These are phyloP conservation scores for Colletotrichum australisinense DNA, from an alignment of 2,329 filamentous ascomycete genomes.

Conservation along the genomic window DNA sequence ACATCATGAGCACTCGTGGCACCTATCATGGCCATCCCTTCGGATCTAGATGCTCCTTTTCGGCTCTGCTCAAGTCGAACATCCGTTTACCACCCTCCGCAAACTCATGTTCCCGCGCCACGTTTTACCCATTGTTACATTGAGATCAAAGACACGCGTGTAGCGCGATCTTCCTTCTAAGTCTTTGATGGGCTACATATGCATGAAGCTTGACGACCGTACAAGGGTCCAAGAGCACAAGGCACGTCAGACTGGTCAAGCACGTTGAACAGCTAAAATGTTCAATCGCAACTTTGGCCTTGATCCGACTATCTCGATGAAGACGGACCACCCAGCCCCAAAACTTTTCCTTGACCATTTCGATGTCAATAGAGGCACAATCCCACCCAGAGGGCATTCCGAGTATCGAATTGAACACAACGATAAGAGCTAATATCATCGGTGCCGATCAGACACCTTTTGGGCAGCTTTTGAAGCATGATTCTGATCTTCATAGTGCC, in stretches of 20 bases:
- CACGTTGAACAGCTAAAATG: not conserved
- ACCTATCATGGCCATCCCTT: constrained; percentile 21
- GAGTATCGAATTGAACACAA: not conserved
- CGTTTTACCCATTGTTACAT: not conserved
- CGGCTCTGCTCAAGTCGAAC: not conserved
- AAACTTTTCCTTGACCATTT: not conserved
- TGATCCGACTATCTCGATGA: not conserved
- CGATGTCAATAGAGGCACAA: not conserved
- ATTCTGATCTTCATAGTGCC: not conserved
- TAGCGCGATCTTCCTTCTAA: not conserved
- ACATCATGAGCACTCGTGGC: constrained; percentile 23
- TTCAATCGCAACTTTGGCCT: not conserved
- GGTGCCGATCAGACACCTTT: not conserved
- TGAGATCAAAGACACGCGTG: not conserved
- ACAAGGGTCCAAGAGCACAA: not conserved
- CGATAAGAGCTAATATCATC: not conserved
- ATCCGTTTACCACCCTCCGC: not conserved
- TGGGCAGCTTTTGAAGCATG: not conserved
- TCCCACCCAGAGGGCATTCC: not conserved
- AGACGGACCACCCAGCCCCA: not conserved
- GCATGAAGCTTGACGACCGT: not conserved
- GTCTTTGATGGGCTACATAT: not conserved
- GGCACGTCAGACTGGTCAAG: not conserved
- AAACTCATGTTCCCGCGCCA: not conserved
- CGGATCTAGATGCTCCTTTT: not conserved